These are phyloP conservation scores for Beauveria sp. DNA, from an alignment of 2,329 filamentous ascomycete genomes.

Conservation along the genomic window DNA sequence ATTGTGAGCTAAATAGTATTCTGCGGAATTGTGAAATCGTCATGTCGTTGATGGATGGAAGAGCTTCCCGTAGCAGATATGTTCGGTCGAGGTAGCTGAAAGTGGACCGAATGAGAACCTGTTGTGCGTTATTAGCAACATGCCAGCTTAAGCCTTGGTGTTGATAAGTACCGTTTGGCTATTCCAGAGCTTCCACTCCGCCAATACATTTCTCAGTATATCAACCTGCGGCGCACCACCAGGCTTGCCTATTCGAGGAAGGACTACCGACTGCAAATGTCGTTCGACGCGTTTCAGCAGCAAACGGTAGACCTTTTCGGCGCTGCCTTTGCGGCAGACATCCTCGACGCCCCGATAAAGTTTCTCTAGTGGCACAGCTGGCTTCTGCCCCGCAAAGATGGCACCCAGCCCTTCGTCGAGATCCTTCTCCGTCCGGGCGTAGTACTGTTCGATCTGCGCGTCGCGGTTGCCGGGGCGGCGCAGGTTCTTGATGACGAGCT, in stretches of 20 bases:
- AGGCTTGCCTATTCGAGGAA: conserved; percentile 43
- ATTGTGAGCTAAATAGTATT: conserved; percentile 37
- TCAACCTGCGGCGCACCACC: conserved; percentile 51
- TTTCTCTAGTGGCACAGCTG: conserved; percentile 72
- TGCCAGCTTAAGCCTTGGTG: not conserved
- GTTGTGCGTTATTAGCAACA: conserved; percentile 7
- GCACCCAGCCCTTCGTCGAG: conserved; percentile 64
- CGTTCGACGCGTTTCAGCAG: conserved; percentile 58
- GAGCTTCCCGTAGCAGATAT: conserved; percentile 67
- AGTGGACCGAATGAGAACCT: conserved; percentile 74
- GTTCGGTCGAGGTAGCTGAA: conserved; percentile 93
- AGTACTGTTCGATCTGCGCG: conserved; percentile 67
- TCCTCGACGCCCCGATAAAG: conserved; percentile 90
- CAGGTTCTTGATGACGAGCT: conserved; percentile 90
- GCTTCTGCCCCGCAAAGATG: conserved; percentile 60
- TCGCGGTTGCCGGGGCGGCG: conserved; percentile 49
- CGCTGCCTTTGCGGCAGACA: conserved; percentile 71
- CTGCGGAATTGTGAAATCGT: conserved; percentile 67
- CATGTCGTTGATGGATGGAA: conserved; percentile 72
- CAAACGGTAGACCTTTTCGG: conserved; percentile 57
- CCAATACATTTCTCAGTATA: conserved; percentile 48
- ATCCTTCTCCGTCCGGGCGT: conserved; percentile 66
- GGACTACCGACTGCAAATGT: conserved; percentile 57
- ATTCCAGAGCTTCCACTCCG: conserved; percentile 71
- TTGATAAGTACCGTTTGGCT: conserved; percentile 56